Conservation (phyloP, 129 eudicot genomes). For the Centaurea solstitialis region DNA sequence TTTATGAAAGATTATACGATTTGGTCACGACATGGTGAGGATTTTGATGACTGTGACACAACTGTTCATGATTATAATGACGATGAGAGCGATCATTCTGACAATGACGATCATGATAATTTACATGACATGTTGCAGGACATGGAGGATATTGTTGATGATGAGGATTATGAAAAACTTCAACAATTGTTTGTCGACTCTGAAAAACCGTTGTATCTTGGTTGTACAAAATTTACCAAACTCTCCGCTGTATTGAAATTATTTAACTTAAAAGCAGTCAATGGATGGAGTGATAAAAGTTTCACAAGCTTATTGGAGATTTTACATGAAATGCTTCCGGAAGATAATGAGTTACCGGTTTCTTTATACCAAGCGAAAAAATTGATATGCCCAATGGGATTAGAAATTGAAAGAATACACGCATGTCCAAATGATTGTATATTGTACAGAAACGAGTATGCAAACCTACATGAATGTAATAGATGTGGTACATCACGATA, state of each 20-base stretch:
- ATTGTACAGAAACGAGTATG: not conserved
- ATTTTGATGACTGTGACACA: too few relatives aligned
- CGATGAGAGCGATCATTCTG: not conserved
- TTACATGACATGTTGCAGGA: not conserved
- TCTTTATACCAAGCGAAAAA: conserved; percentile 1
- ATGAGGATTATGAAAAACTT: not conserved
- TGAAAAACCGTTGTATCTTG: not conserved
- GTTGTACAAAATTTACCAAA: too few relatives aligned
- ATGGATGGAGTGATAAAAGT: too few relatives aligned
- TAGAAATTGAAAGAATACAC: too few relatives aligned
- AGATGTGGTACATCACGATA: not conserved
- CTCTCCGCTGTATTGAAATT: too few relatives aligned
- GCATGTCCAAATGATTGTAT: conserved; percentile 4
- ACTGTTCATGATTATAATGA: too few relatives aligned
- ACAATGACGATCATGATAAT: not conserved
- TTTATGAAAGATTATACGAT: too few relatives aligned
- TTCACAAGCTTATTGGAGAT: too few relatives aligned
- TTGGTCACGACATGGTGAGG: too few relatives aligned
- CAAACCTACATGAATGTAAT: not conserved
- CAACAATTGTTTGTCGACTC: not conserved
- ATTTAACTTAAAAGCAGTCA: too few relatives aligned
- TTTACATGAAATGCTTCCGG: too few relatives aligned
- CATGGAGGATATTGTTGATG: not conserved
- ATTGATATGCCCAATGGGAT: not conserved
- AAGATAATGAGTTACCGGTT: not conserved